Evolutionary conservation across 352 stramenopile genomes (phyloP).

Genomic region (Achlya hypogyna): DNA sequence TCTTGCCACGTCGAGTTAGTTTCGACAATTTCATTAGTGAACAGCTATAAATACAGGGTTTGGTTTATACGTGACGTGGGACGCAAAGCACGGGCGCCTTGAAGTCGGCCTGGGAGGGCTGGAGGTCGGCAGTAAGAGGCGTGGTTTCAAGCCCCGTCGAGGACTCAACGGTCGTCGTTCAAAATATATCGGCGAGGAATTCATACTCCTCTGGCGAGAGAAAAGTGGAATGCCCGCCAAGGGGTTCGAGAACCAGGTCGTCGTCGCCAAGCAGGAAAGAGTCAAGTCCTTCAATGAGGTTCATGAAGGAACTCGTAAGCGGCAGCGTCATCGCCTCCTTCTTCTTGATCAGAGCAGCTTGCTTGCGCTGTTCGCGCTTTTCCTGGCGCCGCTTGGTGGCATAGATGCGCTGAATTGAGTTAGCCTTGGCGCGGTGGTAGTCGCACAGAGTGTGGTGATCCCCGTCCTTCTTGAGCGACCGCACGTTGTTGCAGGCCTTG

Average conservation of each 20-base stretch:
- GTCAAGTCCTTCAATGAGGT: background rate
- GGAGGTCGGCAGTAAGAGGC: too few relatives aligned
- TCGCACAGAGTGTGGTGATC: slow-evolving; percentile 16
- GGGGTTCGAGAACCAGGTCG: background rate
- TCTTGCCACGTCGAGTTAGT: too few relatives aligned
- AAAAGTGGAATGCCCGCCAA: background rate
- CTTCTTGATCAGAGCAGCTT: background rate
- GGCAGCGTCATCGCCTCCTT: background rate
- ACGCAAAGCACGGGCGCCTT: too few relatives aligned
- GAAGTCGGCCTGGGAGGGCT: too few relatives aligned
- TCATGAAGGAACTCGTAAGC: background rate
- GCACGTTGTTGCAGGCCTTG: slow-evolving; percentile 15
- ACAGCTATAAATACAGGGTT: too few relatives aligned
- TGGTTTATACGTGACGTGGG: too few relatives aligned
- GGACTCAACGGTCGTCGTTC: background rate
- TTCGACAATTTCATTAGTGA: too few relatives aligned
- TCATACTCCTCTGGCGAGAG: slow-evolving; percentile 2
- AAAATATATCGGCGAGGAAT: slow-evolving; percentile 6
- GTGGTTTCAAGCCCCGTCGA: background rate
- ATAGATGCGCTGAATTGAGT: slow-evolving; percentile 17
- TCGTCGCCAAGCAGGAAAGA: background rate
- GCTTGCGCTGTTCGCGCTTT: slow-evolving; percentile 7
- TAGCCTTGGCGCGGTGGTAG: slow-evolving; percentile 12
- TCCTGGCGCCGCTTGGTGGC: slow-evolving; percentile 10
- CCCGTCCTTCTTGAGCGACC: slow-evolving; percentile 19